Conservation (phyloP, 805 yeast genomes). For the Pichia pseudocactophila region DNA sequence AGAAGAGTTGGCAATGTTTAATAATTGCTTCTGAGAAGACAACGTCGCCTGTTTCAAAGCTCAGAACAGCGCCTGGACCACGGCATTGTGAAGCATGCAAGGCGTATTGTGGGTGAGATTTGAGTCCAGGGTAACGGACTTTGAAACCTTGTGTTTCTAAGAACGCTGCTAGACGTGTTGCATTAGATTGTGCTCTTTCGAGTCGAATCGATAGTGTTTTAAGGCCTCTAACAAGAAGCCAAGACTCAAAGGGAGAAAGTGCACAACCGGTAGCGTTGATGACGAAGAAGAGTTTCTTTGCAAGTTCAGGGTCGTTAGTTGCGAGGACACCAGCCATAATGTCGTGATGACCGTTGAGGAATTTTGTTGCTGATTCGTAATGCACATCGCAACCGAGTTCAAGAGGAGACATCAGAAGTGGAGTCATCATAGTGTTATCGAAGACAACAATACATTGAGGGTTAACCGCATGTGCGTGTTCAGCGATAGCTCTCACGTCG, state of each 20-base stretch:
- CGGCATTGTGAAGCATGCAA: constrained; percentile 67
- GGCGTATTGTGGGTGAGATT: constrained; percentile 72
- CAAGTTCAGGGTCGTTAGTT: constrained; percentile 51
- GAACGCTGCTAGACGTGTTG: constrained; percentile 66
- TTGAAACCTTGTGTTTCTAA: constrained; percentile 58
- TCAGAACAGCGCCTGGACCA: constrained; percentile 85
- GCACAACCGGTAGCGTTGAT: constrained; percentile 91
- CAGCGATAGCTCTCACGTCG: constrained; percentile 62
- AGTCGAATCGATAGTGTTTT: constrained; percentile 81
- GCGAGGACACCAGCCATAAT: constrained; percentile 94
- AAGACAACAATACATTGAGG: constrained; percentile 71
- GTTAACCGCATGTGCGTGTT: constrained; percentile 54
- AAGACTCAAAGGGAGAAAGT: constrained; percentile 83
- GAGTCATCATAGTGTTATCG: constrained; percentile 97
- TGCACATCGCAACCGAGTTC: constrained; percentile 85
- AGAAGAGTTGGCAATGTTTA: constrained; percentile 67
- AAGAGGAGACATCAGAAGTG: constrained; percentile 74
- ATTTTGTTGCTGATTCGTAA: constrained; percentile 90
- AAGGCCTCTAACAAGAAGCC: constrained; percentile 83
- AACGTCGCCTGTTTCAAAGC: constrained; percentile 79
- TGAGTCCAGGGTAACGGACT: constrained; percentile 81
- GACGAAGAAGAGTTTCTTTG: constrained; percentile 61
- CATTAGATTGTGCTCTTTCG: constrained; percentile 81
- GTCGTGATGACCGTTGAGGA: constrained; percentile 90
- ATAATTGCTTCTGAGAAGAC: constrained; percentile 61